These are phyloP conservation scores for Tetracladium setigerum DNA, from an alignment of 495 filamentous ascomycete species.

Conservation along the genomic window DNA sequence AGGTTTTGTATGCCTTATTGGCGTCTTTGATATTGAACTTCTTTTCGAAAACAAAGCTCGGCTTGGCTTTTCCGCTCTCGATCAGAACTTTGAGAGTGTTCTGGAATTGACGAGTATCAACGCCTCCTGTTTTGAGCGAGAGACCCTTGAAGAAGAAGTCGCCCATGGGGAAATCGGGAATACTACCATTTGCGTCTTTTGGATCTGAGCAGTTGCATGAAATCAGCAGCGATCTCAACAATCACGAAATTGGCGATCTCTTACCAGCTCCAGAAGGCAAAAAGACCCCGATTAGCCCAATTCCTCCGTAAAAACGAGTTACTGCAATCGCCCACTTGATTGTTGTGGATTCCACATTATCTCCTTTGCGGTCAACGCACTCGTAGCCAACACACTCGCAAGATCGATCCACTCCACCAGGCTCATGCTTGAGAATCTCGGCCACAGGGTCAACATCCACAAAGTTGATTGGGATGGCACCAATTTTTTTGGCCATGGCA, in stretches of 20 bases:
- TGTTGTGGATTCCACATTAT: constrained; percentile 1
- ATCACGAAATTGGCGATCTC: constrained; percentile 4
- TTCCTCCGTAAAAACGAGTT: constrained; percentile 1
- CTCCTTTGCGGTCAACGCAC: constrained; percentile 6
- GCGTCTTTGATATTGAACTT: constrained; percentile 2
- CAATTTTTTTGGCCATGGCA: constrained; percentile 43
- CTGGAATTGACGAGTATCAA: constrained; percentile 3
- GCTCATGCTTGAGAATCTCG: constrained; percentile 23
- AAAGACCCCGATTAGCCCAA: constrained; percentile 18
- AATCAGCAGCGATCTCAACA: not conserved
- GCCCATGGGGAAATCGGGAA: constrained; percentile 4
- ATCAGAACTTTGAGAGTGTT: constrained; percentile 10
- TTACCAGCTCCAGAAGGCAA: not conserved
- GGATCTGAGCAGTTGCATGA: not conserved
- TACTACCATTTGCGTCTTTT: not conserved
- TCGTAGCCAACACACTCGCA: constrained; percentile 12
- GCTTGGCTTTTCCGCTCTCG: constrained; percentile 18
- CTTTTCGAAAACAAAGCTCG: constrained; percentile 16
- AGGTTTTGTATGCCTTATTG: not conserved
- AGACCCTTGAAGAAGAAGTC: constrained; percentile 11
- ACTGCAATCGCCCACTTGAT: constrained; percentile 7
- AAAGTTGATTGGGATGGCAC: constrained; percentile 20
- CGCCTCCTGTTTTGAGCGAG: constrained; percentile 10
- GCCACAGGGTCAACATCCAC: not conserved
- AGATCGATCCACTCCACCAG: constrained; percentile 24